Evolutionary conservation across 225 moss, liverwort and hornwort genomes (phyloP), one percentile per base, ranked within the genome.

Genomic region (Lunularia cruciata): DNA sequence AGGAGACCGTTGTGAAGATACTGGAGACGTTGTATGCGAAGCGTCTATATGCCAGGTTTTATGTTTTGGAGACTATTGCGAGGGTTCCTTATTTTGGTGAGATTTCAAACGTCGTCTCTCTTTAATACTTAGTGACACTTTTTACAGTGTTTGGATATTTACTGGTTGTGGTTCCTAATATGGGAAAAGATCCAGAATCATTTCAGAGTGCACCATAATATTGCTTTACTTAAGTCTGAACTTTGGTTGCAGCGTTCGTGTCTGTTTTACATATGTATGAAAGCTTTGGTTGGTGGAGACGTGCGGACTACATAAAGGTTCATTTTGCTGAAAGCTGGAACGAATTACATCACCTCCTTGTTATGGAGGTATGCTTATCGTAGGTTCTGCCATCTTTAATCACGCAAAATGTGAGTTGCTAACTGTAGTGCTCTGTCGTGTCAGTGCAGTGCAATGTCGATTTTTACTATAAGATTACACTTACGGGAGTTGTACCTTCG

Each of bases 251-350:
- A 86, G 91, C 94, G 1, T 94, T 94, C 74, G 89, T 94, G 42
- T 94, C 94, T 26, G 94, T 95, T 12, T 62, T 95, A 12, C 89
- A 95, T 57, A 71, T 91, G 86, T 95, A 95, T 47, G 91, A 95
- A 66, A 91, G 80, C 69, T 95, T 95, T 65, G 94, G 94, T 15
- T 95, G 91, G 94, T 95, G 94, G 94, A 83, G 94, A 70, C 91
- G 91, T 37, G 82, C 83, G 31, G 94, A 91, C 64, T 91, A 95
- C 81, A 75, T 95, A 7, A 91, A 95, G 74, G 85, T 95, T 28
- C 94, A 91, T 67, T 95, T 95, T 56, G 91, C 91, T 8, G 89
- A 95, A 75, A 95, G 94, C 78, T 95, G 94, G 91, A 95, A 95
- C 67, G 94, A 95, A 68, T 80, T 95, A 28, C 94, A 95, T 73